These are phyloP conservation scores for Lachnum nothofagi DNA, from an alignment of 2,329 filamentous ascomycete species.

Conservation along the genomic window DNA sequence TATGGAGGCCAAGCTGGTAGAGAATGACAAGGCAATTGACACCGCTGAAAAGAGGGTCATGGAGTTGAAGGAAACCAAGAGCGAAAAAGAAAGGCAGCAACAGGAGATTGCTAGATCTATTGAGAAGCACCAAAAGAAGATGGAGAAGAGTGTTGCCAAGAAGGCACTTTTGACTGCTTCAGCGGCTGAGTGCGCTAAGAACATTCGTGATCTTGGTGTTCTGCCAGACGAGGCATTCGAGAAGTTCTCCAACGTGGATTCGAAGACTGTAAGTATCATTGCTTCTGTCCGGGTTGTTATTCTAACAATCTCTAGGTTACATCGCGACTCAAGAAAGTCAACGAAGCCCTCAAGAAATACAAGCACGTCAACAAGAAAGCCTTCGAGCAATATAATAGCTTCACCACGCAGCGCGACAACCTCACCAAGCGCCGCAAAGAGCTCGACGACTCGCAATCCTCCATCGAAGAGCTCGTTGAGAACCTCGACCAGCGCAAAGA, in stretches of 20 bases:
- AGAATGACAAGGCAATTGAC: slow-evolving; percentile 72
- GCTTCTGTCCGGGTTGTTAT: background rate
- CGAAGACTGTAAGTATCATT: slow-evolving; percentile 58
- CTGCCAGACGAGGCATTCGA: slow-evolving; percentile 90
- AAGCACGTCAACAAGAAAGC: slow-evolving; percentile 99
- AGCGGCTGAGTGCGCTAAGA: slow-evolving; percentile 74
- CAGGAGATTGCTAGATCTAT: slow-evolving; percentile 73
- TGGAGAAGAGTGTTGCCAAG: slow-evolving; percentile 88
- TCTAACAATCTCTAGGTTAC: slow-evolving; percentile 22
- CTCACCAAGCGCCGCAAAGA: slow-evolving; percentile 80
- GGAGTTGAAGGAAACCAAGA: slow-evolving; percentile 42
- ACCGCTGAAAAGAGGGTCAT: slow-evolving; percentile 37
- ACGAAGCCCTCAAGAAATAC: slow-evolving; percentile 91
- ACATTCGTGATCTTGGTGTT: slow-evolving; percentile 88
- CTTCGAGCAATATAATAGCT: slow-evolving; percentile 97
- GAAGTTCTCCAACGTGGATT: slow-evolving; percentile 79
- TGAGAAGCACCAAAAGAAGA: slow-evolving; percentile 77
- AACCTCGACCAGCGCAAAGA: slow-evolving; percentile 94
- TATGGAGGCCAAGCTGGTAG: slow-evolving; percentile 63
- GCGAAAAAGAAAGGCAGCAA: slow-evolving; percentile 64
- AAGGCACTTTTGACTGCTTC: slow-evolving; percentile 74
- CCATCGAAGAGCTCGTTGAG: slow-evolving; percentile 87
- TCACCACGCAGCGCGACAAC: slow-evolving; percentile 84
- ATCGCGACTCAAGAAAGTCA: slow-evolving; percentile 75
- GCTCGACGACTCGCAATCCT: slow-evolving; percentile 76